Percentiles rank a stretch among this genome's conserved stretches.
These are phyloP conservation scores for Didymella lethalis DNA, from an alignment of 2,329 filamentous ascomycete species.

Conservation along the genomic window DNA sequence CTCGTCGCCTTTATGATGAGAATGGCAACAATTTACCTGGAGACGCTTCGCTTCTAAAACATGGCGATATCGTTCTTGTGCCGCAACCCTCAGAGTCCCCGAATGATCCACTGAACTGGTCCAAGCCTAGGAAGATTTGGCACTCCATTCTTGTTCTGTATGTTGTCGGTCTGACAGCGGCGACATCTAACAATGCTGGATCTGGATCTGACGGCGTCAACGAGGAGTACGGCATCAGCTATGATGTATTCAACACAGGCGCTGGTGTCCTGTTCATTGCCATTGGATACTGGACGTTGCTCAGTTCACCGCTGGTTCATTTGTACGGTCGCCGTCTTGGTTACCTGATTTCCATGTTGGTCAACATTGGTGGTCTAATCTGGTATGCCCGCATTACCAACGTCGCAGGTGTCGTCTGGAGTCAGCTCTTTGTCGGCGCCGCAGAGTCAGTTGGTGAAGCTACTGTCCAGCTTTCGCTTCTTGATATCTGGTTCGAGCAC, in stretches of 20 bases:
- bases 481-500: conserved; percentile 32
- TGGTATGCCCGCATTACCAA: conserved; percentile 32
- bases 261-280: conserved; percentile 31
- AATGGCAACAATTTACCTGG: conserved; percentile 43
- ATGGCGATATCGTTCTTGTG: conserved; percentile 56
- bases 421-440: conserved; percentile 32
- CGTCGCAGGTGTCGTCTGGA: conserved; percentile 28
- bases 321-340: conserved; percentile 31
- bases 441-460: conserved; percentile 31
- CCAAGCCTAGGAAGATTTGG: conserved; percentile 53
- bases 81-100: conserved; percentile 60
- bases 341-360: conserved; percentile 28
- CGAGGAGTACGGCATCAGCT: conserved; percentile 30
- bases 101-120: conserved; percentile 62
- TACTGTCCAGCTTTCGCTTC: conserved; percentile 27
- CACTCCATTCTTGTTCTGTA: conserved; percentile 31
- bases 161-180: conserved; percentile 30
- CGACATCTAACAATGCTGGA: conserved; percentile 32
- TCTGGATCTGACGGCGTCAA: conserved; percentile 31
- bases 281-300: conserved; percentile 31
- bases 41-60: conserved; percentile 29
- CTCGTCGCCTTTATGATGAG: conserved; percentile 29
- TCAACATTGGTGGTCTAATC: conserved; percentile 31
- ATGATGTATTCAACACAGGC: conserved; percentile 32
- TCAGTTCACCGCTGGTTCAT: conserved; percentile 30